These are phyloP conservation scores for Aspergillus fumigatiaffinis DNA, from an alignment of 2,329 filamentous ascomycete species.

Conservation along the genomic window DNA sequence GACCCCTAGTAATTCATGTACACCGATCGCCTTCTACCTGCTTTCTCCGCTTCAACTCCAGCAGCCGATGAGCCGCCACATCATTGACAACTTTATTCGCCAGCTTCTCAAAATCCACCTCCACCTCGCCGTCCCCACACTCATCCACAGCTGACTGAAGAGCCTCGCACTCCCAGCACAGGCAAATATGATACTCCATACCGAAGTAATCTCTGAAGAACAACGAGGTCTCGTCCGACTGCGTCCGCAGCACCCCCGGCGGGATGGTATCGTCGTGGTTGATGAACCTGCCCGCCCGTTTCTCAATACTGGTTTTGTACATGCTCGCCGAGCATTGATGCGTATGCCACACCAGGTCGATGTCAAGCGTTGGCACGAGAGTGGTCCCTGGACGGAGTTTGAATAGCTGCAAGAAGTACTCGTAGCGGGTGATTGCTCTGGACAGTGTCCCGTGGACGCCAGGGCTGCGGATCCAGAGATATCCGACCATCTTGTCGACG, in stretches of 20 bases:
- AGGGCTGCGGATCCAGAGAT: slow-evolving; percentile 76
- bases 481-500: slow-evolving; percentile 62
- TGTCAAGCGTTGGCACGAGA: slow-evolving; percentile 32
- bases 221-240: slow-evolving; percentile 48
- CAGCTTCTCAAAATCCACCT: not conserved
- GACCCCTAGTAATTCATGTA: no score
- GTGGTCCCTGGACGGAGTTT: slow-evolving; percentile 29
- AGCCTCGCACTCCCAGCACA: slow-evolving; percentile 76
- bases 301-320: slow-evolving; percentile 40
- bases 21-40: not conserved
- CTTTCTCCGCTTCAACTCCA: not conserved
- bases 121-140: not conserved
- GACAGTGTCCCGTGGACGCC: slow-evolving; percentile 59
- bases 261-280: slow-evolving; percentile 78
- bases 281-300: slow-evolving; percentile 51
- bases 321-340: slow-evolving; percentile 24
- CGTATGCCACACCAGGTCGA: slow-evolving; percentile 36
- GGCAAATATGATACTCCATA: slow-evolving; percentile 67
- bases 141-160: slow-evolving; percentile 28
- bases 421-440: slow-evolving; percentile 53
- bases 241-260: slow-evolving; percentile 54
- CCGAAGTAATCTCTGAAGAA: slow-evolving; percentile 36
- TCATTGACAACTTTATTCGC: not conserved
- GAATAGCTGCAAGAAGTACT: slow-evolving; percentile 43
- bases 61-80: not conserved